Base-by-base conservation (phyloP, 192 early-diverging fungal species). In the Coemansia furcata region DNA sequence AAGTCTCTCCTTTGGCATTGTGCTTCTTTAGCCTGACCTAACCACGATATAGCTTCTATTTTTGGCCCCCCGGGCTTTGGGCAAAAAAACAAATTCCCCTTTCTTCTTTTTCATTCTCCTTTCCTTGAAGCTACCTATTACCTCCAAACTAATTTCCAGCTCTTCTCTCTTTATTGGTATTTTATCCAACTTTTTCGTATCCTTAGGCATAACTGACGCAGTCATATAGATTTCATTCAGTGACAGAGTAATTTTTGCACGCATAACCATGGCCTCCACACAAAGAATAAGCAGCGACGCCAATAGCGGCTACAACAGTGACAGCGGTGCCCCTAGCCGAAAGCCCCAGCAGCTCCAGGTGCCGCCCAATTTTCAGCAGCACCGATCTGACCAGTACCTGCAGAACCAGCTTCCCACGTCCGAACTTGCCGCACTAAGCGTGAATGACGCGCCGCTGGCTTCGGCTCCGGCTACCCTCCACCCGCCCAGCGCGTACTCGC, bases 401-500 rank as follows among this genome's bases (percentile, higher is more conserved):
- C 54, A 57, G 54, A 57, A 21, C 54, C 65, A 33, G 65, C 54
- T 9, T 43, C 55, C 55, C 36, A 67, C n/a, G 54, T 52, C 39
- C 55, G 63, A 76, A 66, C 65, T 81, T 38, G 59, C 73, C 32
- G 65, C 60, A 32, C 66, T 80, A 67, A 64, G 47, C 61, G 12
- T 79, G 35, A 36, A 66, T 19, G 60, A 37, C 15, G 19, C 69
- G 33, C 12, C 65, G 14, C 52, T 55, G 3, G 52, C 52, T 14
- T 55, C 52, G 52, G 52, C 52, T 4, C 52, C 52, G 17, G 52
- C 52, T 7, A 55, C 52, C 29, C 15, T 35, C 15, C 32, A 55
- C 30, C 52, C 26, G 43, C 38, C 63, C 10, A 78, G 76, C 60
- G 76, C 76, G 3, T 78, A 78, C 63, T 64, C 76, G 11, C 76